Evolutionary conservation across 2,329 filamentous ascomycete genomes (phyloP).

Genomic region (Clonostachys rosea): DNA sequence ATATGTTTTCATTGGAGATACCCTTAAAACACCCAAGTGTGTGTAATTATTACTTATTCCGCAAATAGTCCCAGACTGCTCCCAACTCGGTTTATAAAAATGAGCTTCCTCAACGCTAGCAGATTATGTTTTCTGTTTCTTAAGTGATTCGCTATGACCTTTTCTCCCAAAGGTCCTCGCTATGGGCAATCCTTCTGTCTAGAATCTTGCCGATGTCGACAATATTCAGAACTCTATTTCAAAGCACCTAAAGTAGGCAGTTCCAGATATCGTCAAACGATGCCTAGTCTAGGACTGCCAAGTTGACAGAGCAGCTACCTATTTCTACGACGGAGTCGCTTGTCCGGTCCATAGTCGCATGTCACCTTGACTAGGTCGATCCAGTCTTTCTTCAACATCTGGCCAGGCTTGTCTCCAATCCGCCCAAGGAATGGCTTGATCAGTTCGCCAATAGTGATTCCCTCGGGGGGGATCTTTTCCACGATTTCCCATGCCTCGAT

Average conservation of each 20-base stretch:
- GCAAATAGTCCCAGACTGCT: not conserved
- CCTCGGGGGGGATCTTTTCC: constrained; percentile 46
- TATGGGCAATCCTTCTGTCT: no score
- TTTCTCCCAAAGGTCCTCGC: no score
- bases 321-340: constrained; percentile 26
- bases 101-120: no score
- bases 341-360: constrained; percentile 48
- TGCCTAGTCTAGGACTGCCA: no score
- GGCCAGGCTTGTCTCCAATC: constrained; percentile 43
- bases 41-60: not conserved
- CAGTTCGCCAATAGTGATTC: constrained; percentile 49
- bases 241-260: no score
- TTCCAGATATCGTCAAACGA: no score
- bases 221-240: no score
- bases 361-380: constrained; percentile 54
- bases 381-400: constrained; percentile 51
- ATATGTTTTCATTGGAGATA: constrained; percentile 1
- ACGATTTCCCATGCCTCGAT: constrained; percentile 50
- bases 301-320: no score
- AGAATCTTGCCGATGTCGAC: no score
- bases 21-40: not conserved
- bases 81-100: no score
- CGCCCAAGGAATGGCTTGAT: constrained; percentile 49
- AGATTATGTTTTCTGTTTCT: no score
- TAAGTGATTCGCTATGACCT: no score